Conservation (phyloP, 176 grass and related monocot genomes). For the Tillandsia leiboldiana region DNA sequence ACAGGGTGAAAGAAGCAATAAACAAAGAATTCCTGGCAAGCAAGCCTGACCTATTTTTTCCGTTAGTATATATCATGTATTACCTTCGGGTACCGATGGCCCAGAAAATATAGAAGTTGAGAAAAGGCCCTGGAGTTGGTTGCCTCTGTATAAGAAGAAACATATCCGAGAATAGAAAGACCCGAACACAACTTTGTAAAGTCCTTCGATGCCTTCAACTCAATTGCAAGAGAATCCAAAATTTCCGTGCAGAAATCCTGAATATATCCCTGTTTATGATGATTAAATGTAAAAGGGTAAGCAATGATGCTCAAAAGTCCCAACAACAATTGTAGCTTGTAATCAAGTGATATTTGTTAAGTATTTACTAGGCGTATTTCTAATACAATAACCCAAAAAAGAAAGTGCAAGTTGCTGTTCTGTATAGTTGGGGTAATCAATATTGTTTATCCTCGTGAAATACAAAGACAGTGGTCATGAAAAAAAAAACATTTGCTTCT, state of each 20-base stretch:
- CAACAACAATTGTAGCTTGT: background rate
- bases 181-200: slow-evolving; percentile 76
- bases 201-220: slow-evolving; percentile 78
- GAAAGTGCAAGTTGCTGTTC: too few species aligned
- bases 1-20: background rate
- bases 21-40: background rate
- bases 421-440: too few species aligned
- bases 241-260: slow-evolving; percentile 51
- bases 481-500: too few species aligned
- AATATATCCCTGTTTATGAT: slow-evolving; percentile 31
- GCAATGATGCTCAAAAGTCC: background rate
- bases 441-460: too few species aligned
- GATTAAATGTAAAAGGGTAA: background rate
- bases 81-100: slow-evolving; percentile 94
- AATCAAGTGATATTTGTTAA: too few species aligned
- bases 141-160: slow-evolving; percentile 51
- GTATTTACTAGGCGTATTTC: too few species aligned
- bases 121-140: slow-evolving; percentile 57
- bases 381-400: too few species aligned
- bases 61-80: background rate
- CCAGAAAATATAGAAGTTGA: slow-evolving; percentile 64
- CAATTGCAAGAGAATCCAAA: slow-evolving; percentile 45
- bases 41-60: too few species aligned
- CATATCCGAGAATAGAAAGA: slow-evolving; percentile 76
- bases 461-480: too few species aligned